These are phyloP conservation scores for Verticillium dahliae DNA, from an alignment of 2,329 filamentous ascomycete species.

Conservation along the genomic window DNA sequence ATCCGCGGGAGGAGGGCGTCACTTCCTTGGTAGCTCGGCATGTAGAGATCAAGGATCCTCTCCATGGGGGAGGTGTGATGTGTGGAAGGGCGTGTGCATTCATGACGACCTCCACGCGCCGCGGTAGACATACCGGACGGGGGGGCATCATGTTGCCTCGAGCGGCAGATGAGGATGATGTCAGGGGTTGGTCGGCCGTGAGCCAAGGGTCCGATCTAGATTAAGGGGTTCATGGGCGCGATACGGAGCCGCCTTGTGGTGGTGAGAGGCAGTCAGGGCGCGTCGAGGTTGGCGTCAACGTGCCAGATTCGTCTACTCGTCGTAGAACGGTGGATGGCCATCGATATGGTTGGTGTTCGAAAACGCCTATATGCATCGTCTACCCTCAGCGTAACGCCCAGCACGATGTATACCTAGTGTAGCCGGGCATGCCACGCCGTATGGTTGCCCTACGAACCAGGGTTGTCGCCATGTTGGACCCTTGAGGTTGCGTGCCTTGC, in stretches of 20 bases:
- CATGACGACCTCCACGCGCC: neutral
- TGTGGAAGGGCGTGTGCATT: neutral
- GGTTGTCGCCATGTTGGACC: neutral
- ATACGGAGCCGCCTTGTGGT: neutral
- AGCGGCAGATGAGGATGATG: neutral
- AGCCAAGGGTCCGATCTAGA: neutral
- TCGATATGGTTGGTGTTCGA: neutral
- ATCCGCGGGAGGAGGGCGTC: neutral
- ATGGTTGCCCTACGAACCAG: neutral
- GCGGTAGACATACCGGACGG: neutral
- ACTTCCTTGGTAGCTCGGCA: neutral
- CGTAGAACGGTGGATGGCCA: neutral
- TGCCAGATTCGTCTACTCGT: neutral
- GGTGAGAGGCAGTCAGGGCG: neutral
- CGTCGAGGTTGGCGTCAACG: neutral
- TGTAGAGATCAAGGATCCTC: neutral
- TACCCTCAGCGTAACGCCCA: conserved; percentile 8
- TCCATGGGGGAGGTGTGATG: neutral
- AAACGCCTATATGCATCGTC: neutral
- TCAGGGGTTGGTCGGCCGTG: neutral
- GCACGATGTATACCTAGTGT: neutral
- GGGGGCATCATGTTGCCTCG: neutral
- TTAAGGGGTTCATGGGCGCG: neutral
- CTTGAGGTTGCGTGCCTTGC: conserved; percentile 1
- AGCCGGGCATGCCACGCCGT: neutral